Evolutionary conservation across 208 protist species (phyloP), one percentile per base, ranked within the genome.

Genomic region (Leishmania martiniquensis): DNA sequence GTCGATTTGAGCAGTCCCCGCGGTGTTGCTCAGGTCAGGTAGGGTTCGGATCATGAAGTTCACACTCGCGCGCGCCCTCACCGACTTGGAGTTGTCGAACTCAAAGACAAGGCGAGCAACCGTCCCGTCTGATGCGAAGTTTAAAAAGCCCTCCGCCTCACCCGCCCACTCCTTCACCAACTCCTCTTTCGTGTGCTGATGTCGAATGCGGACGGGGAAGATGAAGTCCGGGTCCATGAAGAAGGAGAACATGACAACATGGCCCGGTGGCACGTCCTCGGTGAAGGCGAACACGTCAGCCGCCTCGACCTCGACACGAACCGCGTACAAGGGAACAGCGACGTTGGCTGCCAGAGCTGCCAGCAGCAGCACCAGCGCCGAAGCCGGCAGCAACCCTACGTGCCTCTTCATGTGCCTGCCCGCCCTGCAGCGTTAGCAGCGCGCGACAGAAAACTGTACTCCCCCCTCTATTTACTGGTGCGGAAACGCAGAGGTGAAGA

Each of bases 21-120:
- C 63, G 51, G 62, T 69, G 17, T 59, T n/a, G 4, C 75, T 71
- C 65, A 81, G 71, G 68, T 93, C 81, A 7, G 80, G 62, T 32
- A 76, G 57, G 59, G 87, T 45, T 76, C 75, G 83, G 20, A 95
- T 82, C 67, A 84, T 65, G 44, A 95, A 93, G 54, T 67, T 79
- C 13, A 93, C 78, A 17, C 39, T 22, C 45, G 73, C 71, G 7
- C 22, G 4, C 4, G 78, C 87, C 52, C 88, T 76, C 10, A 78
- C 68, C 4, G 87, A 85, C 54, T 66, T 12, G 32, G n/a, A 59
- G 81, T 97, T 97, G 74, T 91, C 82, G 39, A 97, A 88, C 47
- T 59, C 65, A 57, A 82, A 77, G 9, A 47, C 32, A 10, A 82
- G 15, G 4, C 45, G 22, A 2, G 62, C 62, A 20, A 44, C 67